Evolutionary conservation across 495 filamentous ascomycete genomes (phyloP).

Genomic region (Friedmanniomyces simplex): DNA sequence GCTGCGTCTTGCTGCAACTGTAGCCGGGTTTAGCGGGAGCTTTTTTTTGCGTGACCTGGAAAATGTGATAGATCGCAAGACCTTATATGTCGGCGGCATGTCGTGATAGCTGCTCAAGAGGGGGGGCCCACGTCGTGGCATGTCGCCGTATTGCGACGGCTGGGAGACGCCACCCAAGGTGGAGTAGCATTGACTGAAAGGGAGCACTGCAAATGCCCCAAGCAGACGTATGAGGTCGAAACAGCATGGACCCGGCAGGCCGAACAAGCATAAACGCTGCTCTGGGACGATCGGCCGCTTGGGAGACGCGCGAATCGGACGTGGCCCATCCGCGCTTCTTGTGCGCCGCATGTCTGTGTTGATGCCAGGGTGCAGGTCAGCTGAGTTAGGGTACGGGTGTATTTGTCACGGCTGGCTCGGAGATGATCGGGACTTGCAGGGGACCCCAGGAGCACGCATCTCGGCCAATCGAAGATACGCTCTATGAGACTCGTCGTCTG

Average conservation of each 20-base stretch:
- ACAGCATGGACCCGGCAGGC: background rate
- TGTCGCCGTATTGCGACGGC: background rate
- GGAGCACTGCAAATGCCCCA: background rate
- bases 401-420: background rate
- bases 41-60: background rate
- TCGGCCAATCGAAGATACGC: too few species aligned
- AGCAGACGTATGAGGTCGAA: background rate
- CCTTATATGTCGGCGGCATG: background rate
- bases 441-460: too few species aligned
- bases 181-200: background rate
- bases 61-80: background rate
- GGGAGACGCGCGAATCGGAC: background rate
- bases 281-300: background rate
- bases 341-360: background rate
- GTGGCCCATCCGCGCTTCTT: background rate
- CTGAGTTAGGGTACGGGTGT: background rate
- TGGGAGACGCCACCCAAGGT: background rate
- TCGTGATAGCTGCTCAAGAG: background rate
- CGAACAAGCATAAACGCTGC: conserved; percentile 1
- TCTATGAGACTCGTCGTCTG: too few species aligned
- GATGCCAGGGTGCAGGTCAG: too few species aligned
- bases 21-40: background rate
- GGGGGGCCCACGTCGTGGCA: background rate
- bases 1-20: background rate
- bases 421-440: background rate